phyloP scores from a whole-genome alignment of 495 filamentous ascomycete species.

The Aspergillus affinis region DNA sequence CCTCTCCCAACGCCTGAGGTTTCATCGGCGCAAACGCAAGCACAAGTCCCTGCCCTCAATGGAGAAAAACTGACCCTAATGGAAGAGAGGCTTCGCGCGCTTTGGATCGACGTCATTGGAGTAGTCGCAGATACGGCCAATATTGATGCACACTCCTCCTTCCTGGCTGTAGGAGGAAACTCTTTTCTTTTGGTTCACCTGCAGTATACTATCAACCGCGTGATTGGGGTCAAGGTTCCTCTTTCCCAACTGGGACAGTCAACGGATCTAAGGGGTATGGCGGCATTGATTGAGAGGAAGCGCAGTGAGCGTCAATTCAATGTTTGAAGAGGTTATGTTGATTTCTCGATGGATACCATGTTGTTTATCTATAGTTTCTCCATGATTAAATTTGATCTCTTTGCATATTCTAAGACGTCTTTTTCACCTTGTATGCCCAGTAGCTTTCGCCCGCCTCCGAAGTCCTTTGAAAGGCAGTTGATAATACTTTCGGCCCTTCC shows the following conservation, averaged over 20 bases:
- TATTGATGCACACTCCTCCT: constrained; percentile 9
- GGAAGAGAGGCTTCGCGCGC: background rate
- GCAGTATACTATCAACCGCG: background rate
- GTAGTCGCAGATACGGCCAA: background rate
- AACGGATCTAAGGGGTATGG: background rate
- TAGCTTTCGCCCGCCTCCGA: no score
- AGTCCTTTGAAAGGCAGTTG: no score
- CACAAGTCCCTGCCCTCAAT: background rate
- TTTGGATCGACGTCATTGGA: background rate
- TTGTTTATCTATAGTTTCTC: no score
- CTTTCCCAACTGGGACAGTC: constrained; percentile 4
- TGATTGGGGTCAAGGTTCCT: background rate
- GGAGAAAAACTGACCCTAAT: background rate
- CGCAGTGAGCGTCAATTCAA: background rate
- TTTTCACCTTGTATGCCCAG: no score
- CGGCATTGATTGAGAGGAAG: background rate
- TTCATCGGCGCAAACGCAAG: constrained; percentile 1
- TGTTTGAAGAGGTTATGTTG: no score
- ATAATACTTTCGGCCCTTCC: no score
- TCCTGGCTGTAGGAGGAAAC: constrained; percentile 31
- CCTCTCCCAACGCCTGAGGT: background rate
- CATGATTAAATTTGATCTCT: no score
- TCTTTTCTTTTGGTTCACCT: constrained; percentile 23
- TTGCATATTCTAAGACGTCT: no score
- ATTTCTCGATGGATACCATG: no score